A percentile compares a stretch with the other conserved stretches of the same genome.
Conservation (phyloP, 2,329 filamentous ascomycete species). For the Trichoderma koningiopsis region DNA sequence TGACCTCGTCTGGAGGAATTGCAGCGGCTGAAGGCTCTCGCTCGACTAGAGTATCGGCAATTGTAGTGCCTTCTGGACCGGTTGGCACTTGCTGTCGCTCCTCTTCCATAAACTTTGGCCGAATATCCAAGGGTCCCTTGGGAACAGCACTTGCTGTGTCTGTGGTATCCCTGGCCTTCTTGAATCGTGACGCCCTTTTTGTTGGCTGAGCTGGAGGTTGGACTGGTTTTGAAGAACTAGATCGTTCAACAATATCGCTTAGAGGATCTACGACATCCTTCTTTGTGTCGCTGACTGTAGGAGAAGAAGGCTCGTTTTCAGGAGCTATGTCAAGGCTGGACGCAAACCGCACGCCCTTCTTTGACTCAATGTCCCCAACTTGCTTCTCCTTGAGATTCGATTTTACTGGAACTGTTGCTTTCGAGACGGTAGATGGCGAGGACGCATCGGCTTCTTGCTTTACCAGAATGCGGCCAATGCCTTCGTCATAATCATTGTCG, state of each 20-base stretch:
- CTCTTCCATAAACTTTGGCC: constrained; percentile 44
- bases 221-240: constrained; percentile 31
- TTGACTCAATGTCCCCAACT: constrained; percentile 34
- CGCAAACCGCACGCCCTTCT: constrained; percentile 83
- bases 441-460: constrained; percentile 34
- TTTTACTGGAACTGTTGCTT: constrained; percentile 33
- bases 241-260: constrained; percentile 56
- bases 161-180: constrained; percentile 41
- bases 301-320: constrained; percentile 33
- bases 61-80: constrained; percentile 55
- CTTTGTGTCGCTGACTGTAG: constrained; percentile 32
- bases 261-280: constrained; percentile 50
- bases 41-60: constrained; percentile 64
- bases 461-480: constrained; percentile 60
- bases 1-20: constrained; percentile 63
- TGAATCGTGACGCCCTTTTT: constrained; percentile 55
- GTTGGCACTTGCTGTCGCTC: constrained; percentile 46
- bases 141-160: constrained; percentile 32
- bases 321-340: constrained; percentile 70
- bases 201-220: constrained; percentile 37
- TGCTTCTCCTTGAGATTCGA: constrained; percentile 40
- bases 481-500: constrained; percentile 51
- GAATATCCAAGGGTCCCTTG: constrained; percentile 49
- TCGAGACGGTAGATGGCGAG: constrained; percentile 28
- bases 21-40: constrained; percentile 44